Conservation (phyloP, 2,329 filamentous ascomycete species). For the Macrophomina pseudophaseolina region DNA sequence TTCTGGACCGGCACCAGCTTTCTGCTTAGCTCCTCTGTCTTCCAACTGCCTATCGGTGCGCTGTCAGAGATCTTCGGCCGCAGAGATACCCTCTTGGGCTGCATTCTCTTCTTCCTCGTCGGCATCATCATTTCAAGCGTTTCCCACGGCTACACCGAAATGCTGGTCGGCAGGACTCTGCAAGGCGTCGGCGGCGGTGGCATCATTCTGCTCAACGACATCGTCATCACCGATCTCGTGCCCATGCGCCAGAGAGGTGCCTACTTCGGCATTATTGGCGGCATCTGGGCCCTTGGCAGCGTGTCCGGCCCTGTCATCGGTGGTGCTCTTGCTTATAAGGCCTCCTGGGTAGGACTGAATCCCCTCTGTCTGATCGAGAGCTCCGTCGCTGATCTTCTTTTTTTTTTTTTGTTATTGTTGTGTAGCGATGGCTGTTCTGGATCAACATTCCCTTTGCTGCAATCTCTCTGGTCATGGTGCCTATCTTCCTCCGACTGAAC, state of each 20-base stretch:
- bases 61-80: slow-evolving; percentile 57
- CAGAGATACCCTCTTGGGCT: slow-evolving; percentile 49
- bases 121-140: slow-evolving; percentile 53
- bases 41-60: slow-evolving; percentile 50
- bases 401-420: too few relatives aligned
- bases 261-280: slow-evolving; percentile 2
- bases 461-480: slow-evolving; percentile 36
- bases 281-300: slow-evolving; percentile 18
- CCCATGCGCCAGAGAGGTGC: slow-evolving; percentile 30
- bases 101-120: slow-evolving; percentile 52
- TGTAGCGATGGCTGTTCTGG: slow-evolving; percentile 52
- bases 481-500: slow-evolving; percentile 47
- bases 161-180: slow-evolving; percentile 51
- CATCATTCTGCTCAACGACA: slow-evolving; percentile 48
- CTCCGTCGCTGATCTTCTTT: background rate
- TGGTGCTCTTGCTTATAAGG: background rate
- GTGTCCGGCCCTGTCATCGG: background rate
- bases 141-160: slow-evolving; percentile 41
- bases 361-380: slow-evolving; percentile 25
- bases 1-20: slow-evolving; percentile 60
- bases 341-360: background rate
- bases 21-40: slow-evolving; percentile 50
- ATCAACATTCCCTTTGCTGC: slow-evolving; percentile 43
- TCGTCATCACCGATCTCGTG: slow-evolving; percentile 51
- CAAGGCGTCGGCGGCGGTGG: slow-evolving; percentile 56